phyloP scores from a whole-genome alignment of 2,329 filamentous ascomycete genomes.

The Macroventuria anomochaeta region DNA sequence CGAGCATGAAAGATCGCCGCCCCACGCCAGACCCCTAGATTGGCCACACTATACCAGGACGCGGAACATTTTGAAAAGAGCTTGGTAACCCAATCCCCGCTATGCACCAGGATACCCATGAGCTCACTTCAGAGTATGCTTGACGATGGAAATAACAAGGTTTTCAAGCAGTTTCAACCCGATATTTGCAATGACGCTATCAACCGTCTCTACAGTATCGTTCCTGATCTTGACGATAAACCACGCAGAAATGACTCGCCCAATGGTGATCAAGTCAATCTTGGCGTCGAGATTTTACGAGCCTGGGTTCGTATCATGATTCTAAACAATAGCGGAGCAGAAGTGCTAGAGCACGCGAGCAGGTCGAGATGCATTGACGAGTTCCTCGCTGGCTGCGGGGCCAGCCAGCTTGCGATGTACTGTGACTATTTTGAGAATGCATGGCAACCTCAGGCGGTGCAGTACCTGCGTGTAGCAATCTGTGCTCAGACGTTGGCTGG shows the following conservation, averaged over 20 bases:
- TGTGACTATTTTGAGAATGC: constrained; percentile 42
- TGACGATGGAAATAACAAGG: constrained; percentile 34
- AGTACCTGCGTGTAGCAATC: constrained; percentile 37
- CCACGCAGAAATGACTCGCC: constrained; percentile 4
- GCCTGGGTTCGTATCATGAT: constrained; percentile 43
- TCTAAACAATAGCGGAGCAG: constrained; percentile 37
- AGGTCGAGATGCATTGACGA: constrained; percentile 31
- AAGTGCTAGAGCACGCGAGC: constrained; percentile 31
- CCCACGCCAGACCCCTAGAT: constrained; percentile 26
- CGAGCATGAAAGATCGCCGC: constrained; percentile 25
- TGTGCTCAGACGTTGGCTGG: constrained; percentile 37
- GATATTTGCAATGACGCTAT: constrained; percentile 34
- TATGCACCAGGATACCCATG: constrained; percentile 33
- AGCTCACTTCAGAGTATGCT: constrained; percentile 26
- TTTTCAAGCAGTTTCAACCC: constrained; percentile 37
- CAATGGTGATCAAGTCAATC: constrained; percentile 16
- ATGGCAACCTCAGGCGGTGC: constrained; percentile 37
- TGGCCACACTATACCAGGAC: constrained; percentile 19
- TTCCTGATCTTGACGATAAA: constrained; percentile 30
- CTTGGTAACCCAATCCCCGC: constrained; percentile 31
- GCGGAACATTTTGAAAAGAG: constrained; percentile 25
- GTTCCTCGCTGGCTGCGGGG: constrained; percentile 31
- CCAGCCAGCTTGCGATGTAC: constrained; percentile 37
- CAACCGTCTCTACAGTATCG: constrained; percentile 32
- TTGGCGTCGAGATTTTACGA: constrained; percentile 33